These are phyloP conservation scores for Fusarium sp. DNA, from an alignment of 2,329 filamentous ascomycete species.

Conservation along the genomic window DNA sequence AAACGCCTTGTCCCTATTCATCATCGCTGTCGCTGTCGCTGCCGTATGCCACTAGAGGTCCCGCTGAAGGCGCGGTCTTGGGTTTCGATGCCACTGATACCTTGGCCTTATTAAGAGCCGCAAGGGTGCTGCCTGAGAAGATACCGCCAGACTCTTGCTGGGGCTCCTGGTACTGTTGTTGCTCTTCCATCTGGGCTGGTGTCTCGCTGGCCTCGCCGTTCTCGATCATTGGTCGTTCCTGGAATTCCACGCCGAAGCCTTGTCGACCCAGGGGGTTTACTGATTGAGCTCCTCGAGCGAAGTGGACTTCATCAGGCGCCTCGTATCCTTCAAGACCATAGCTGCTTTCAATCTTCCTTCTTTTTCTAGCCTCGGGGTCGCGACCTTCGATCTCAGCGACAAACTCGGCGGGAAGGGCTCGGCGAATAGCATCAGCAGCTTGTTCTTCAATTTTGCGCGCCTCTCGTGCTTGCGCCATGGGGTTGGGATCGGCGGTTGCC, in stretches of 20 bases:
- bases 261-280: constrained; percentile 70
- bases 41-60: constrained; percentile 89
- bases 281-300: constrained; percentile 79
- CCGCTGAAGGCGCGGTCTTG: constrained; percentile 67
- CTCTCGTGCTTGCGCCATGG: constrained; percentile 92
- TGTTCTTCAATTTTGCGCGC: constrained; percentile 92
- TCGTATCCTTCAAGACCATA: constrained; percentile 94
- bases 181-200: constrained; percentile 51
- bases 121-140: constrained; percentile 84
- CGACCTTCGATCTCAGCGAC: constrained; percentile 94
- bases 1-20: constrained; percentile 54
- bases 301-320: constrained; percentile 94
- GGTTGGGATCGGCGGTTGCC: constrained; percentile 97
- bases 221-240: constrained; percentile 70
- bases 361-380: constrained; percentile 87
- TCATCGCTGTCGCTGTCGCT: constrained; percentile 91
- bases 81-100: constrained; percentile 67
- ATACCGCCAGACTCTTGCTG: constrained; percentile 70
- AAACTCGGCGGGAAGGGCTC: constrained; percentile 88
- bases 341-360: constrained; percentile 87
- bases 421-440: constrained; percentile 90
- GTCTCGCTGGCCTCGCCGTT: constrained; percentile 62
- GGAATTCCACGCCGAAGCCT: constrained; percentile 73
- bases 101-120: constrained; percentile 75
- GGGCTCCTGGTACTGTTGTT: constrained; percentile 54